Evolutionary conservation across 2,329 filamentous ascomycete species (phyloP).

Genomic region (Ascochyta lentis): DNA sequence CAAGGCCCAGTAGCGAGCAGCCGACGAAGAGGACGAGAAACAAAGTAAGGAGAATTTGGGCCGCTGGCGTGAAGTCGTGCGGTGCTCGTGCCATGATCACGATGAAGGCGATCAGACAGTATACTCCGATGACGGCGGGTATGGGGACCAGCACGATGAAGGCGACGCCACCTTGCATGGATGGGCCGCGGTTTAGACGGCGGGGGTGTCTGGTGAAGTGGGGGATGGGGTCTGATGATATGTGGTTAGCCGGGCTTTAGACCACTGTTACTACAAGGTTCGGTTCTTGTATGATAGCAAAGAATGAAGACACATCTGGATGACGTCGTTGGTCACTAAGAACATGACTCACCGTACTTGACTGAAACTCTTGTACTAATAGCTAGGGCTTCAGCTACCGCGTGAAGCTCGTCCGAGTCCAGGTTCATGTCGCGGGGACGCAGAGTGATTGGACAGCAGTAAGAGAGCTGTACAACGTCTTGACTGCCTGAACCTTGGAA

Average conservation of each 20-base stretch:
- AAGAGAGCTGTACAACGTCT: too few relatives aligned
- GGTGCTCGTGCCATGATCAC: slow-evolving; percentile 1
- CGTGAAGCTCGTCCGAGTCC: too few relatives aligned
- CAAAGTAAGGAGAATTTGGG: not conserved
- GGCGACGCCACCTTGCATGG: slow-evolving; percentile 3
- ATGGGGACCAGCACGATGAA: slow-evolving; percentile 2
- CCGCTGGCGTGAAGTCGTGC: not conserved
- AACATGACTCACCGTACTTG: too few relatives aligned
- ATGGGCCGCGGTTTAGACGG: slow-evolving; percentile 3
- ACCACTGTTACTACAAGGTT: too few relatives aligned
- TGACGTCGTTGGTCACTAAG: too few relatives aligned
- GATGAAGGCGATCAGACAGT: slow-evolving; percentile 8
- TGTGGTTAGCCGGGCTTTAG: not conserved
- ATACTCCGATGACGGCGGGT: not conserved
- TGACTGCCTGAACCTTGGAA: too few relatives aligned
- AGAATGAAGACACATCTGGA: too few relatives aligned
- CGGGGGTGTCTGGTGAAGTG: not conserved
- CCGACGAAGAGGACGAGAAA: not conserved
- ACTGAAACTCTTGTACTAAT: too few relatives aligned
- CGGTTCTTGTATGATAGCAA: too few relatives aligned
- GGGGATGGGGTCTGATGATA: slow-evolving; percentile 1
- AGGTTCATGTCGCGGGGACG: too few relatives aligned
- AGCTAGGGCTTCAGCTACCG: too few relatives aligned
- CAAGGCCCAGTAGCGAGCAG: not conserved
- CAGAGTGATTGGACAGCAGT: too few relatives aligned